phyloP scores from a whole-genome alignment of 352 stramenopile genomes.

The Pythium brachiatum region DNA sequence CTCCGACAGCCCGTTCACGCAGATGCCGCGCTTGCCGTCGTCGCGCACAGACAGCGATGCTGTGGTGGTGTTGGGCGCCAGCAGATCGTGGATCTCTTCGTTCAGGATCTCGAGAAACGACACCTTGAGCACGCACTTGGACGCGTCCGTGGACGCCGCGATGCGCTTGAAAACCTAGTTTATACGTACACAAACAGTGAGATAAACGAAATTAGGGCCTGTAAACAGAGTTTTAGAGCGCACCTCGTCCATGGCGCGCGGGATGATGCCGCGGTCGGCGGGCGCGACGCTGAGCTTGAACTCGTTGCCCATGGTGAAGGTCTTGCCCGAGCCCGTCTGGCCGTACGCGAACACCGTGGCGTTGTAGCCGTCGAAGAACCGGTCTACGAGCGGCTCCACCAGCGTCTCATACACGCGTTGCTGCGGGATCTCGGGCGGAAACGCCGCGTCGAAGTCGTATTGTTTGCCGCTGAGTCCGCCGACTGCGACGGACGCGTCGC shows the following conservation, averaged over 20 bases:
- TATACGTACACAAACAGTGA: not conserved
- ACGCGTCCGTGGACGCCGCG: slow-evolving; percentile 17
- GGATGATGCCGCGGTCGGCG: slow-evolving; percentile 71
- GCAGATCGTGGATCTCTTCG: slow-evolving; percentile 95
- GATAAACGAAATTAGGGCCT: not conserved
- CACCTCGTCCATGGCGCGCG: slow-evolving; percentile 73
- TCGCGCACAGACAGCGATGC: slow-evolving; percentile 76
- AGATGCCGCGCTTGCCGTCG: slow-evolving; percentile 86
- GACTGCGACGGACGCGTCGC: slow-evolving; percentile 26
- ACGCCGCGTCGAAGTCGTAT: slow-evolving; percentile 84
- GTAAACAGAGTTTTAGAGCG: not conserved
- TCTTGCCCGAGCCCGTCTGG: slow-evolving; percentile 90
- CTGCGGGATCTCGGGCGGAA: slow-evolving; percentile 39
- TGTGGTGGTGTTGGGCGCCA: slow-evolving; percentile 35
- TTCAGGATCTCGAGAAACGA: slow-evolving; percentile 95
- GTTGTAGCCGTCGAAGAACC: slow-evolving; percentile 95
- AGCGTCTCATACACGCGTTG: slow-evolving; percentile 52
- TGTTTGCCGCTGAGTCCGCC: slow-evolving; percentile 35
- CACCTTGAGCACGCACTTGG: slow-evolving; percentile 51
- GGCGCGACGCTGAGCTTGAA: slow-evolving; percentile 35
- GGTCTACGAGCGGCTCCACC: slow-evolving; percentile 59
- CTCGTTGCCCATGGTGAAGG: slow-evolving; percentile 94
- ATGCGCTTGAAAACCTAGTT: slow-evolving; percentile 54
- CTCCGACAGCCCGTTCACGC: slow-evolving; percentile 83
- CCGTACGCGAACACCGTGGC: slow-evolving; percentile 94